Percentiles rank a stretch among this genome's conserved stretches.
Conservation (phyloP, 2,329 filamentous ascomycete species). For the Paracorniculantispora psalliotae region DNA sequence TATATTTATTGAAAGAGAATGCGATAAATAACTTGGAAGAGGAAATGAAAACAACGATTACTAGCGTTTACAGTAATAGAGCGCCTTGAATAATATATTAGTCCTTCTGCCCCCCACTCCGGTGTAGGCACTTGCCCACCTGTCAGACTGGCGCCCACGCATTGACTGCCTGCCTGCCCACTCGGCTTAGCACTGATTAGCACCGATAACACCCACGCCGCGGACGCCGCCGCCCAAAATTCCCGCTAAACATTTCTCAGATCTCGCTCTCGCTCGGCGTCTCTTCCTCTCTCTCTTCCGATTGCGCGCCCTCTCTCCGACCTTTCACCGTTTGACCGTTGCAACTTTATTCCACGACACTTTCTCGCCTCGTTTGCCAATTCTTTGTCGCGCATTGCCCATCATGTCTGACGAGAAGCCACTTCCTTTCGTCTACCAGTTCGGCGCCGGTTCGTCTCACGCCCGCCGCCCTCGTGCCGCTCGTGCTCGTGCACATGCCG, state of each 20-base stretch:
- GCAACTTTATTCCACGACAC: neutral
- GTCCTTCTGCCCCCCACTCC: too few relatives aligned
- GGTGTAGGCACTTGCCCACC: neutral
- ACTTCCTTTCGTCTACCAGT: slow-evolving; percentile 90
- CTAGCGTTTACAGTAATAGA: too few relatives aligned
- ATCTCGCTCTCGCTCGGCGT: neutral
- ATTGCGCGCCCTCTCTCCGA: slow-evolving; percentile 11
- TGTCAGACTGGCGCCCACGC: too few relatives aligned
- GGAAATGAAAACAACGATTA: too few relatives aligned
- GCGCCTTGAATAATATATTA: too few relatives aligned
- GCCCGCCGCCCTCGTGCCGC: neutral
- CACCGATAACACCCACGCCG: neutral
- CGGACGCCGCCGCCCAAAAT: neutral
- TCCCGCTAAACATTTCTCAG: slow-evolving; percentile 3
- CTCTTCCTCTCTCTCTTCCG: neutral
- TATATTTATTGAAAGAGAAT: too few relatives aligned
- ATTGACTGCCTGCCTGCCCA: too few relatives aligned
- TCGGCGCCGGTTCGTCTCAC: slow-evolving; percentile 69
- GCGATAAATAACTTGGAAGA: too few relatives aligned
- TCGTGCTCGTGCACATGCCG: neutral
- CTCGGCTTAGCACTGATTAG: neutral
- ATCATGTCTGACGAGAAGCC: slow-evolving; percentile 66
- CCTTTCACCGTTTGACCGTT: slow-evolving; percentile 6
- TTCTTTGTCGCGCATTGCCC: slow-evolving; percentile 21
- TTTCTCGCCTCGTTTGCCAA: neutral